Evolutionary conservation across 148 eudicot genomes (phyloP).

Genomic region (Amaranthus palmeri): DNA sequence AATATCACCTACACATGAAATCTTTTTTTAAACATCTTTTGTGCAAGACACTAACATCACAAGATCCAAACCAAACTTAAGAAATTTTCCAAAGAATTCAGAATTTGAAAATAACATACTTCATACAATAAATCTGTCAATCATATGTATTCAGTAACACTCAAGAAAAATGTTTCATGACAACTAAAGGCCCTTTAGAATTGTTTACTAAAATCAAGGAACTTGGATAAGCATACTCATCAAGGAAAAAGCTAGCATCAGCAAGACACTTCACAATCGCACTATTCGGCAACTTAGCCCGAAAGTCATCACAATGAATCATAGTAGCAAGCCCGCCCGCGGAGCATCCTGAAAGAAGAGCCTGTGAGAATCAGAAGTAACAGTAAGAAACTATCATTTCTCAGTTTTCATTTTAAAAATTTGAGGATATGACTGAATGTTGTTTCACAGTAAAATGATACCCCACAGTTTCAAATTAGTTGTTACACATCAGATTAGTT

Average conservation of each 20-base stretch:
- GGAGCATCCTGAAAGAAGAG: conserved; percentile 99
- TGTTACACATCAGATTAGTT: too few species aligned
- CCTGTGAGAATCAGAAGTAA: conserved; percentile 58
- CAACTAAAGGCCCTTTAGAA: background rate
- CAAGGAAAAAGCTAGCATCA: conserved; percentile 82
- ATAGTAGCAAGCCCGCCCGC: conserved; percentile 96
- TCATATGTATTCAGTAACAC: too few species aligned
- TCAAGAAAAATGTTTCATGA: background rate
- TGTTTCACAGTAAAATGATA: background rate
- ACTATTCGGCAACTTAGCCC: conserved; percentile 50
- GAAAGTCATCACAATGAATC: conserved; percentile 86
- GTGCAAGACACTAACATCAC: too few species aligned
- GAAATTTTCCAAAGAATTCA: too few species aligned
- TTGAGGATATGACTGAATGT: background rate
- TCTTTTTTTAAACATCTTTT: too few species aligned
- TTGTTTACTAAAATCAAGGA: background rate
- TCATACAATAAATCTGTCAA: too few species aligned
- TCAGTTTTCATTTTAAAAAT: background rate
- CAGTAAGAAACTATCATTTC: conserved; percentile 19
- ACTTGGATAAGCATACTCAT: conserved; percentile 49
- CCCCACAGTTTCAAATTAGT: too few species aligned
- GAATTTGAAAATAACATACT: too few species aligned
- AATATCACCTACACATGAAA: too few species aligned
- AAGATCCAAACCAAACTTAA: too few species aligned
- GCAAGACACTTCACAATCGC: conserved; percentile 85